Evolutionary conservation across 345 rosid genomes (phyloP).

Genomic region (Lepidium aucheri): DNA sequence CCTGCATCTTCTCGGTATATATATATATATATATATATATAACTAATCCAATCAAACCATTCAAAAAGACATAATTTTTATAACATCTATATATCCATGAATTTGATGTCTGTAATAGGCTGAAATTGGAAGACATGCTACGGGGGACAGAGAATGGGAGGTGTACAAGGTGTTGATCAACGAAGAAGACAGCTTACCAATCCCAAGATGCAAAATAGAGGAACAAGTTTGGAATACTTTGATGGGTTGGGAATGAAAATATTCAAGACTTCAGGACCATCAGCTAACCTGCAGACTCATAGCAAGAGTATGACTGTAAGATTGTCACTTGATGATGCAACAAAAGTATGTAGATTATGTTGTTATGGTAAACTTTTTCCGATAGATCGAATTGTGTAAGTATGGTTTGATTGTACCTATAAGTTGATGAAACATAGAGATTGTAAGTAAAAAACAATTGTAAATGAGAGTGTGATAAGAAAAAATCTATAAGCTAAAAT

Average conservation of each 20-base stretch:
- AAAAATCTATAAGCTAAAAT: not conserved
- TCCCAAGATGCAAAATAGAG: slow-evolving; percentile 51
- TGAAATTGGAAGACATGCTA: slow-evolving; percentile 68
- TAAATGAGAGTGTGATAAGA: slow-evolving; percentile 7
- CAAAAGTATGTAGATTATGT: slow-evolving; percentile 7
- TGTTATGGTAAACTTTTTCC: not conserved
- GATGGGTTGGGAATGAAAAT: slow-evolving; percentile 76
- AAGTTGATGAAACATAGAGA: not conserved
- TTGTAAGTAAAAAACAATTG: not conserved
- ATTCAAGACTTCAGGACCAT: not conserved
- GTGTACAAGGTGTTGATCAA: slow-evolving; percentile 78
- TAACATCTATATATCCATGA: not conserved
- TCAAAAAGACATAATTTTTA: not conserved
- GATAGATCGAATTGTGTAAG: not conserved
- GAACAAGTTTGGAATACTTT: slow-evolving; percentile 75
- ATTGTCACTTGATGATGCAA: slow-evolving; percentile 7
- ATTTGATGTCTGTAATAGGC: slow-evolving; percentile 38
- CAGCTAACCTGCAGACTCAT: slow-evolving; percentile 13
- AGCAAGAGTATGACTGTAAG: not conserved
- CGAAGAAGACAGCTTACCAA: slow-evolving; percentile 54
- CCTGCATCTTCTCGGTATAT: slow-evolving; percentile 79
- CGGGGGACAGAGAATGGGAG: slow-evolving; percentile 80
- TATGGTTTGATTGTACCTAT: not conserved
- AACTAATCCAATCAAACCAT: slow-evolving; percentile 4
- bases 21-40: slow-evolving; percentile 25